Base-by-base conservation (phyloP, 1,284 basidiomycete species). In the Apiotrichum mycotoxinovorans region DNA sequence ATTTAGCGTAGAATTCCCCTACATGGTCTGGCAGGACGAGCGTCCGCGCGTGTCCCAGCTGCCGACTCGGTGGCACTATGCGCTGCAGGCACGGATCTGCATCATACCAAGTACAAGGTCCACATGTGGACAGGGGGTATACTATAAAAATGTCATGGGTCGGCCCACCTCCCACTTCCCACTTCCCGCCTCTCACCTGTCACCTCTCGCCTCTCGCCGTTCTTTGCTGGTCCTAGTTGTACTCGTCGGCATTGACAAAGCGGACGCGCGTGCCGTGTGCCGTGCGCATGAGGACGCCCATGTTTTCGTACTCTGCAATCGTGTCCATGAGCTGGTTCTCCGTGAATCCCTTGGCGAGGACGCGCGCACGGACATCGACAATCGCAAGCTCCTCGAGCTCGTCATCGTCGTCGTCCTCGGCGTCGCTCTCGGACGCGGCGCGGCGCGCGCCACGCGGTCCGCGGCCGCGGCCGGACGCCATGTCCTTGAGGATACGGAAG, bases 291-390 rank as follows among this genome's bases (percentile, higher is more conserved):
- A 87, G 85, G 47, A 91, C 83, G 59, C 87, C 84, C 66, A 91
- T 81, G 56, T 85, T 82, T 72, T 93, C 91, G 73, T 93, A 93
- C 91, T 92, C 69, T 8, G 57, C 51, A 55, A 94, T 85, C 0
- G 89, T 89, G 64, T 90, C 87, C 81, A 87, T 90, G 33, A 98
- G 80, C 74, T 92, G 87, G 8, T 83, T 85, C 74, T 98, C 94
- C 14, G 90, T 96, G 77, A 88, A 95, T 9, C 93, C 92, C 68
- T 85, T 86, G 46, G 86, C 86, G 49, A 94, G 78, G 14, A 95
- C 87, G 30, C 91, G 84, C 49, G 86, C 85, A 45, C 93, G 84
- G 57, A 96, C 84, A 63, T 95, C 90, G 42, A 89, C 82, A 81
- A 97, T 85, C 8, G 84, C 83, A 59, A 80, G 68, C 63, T 80